A percentile compares a stretch with the other conserved stretches of the same genome.
phyloP scores from a whole-genome alignment of 805 yeast genomes.

The Metschnikowia kunwiensis region DNA sequence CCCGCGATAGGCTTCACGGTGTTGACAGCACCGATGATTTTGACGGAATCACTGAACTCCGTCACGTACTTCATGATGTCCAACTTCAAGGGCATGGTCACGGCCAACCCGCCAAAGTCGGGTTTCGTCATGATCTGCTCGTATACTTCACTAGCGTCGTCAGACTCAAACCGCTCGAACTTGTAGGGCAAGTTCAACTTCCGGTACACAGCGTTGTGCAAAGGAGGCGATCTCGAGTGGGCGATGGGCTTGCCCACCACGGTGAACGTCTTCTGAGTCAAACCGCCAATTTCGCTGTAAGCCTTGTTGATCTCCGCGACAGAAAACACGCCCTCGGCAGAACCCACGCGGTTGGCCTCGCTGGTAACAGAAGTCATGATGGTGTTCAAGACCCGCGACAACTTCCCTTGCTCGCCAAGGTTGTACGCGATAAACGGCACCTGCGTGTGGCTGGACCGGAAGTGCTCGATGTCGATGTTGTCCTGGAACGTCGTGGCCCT shows the following conservation, averaged over 20 bases:
- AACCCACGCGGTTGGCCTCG: constrained; percentile 56
- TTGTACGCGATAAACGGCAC: constrained; percentile 81
- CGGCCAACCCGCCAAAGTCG: constrained; percentile 87
- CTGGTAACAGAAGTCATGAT: constrained; percentile 85
- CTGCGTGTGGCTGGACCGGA: constrained; percentile 53
- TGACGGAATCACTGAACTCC: constrained; percentile 72
- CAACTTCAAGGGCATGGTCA: constrained; percentile 89
- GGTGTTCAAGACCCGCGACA: constrained; percentile 74
- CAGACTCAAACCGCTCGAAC: constrained; percentile 67
- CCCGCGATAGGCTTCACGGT: constrained; percentile 59
- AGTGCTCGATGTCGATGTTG: constrained; percentile 67
- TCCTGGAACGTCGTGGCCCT: constrained; percentile 62
- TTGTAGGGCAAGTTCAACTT: constrained; percentile 73
- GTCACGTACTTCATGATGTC: constrained; percentile 68
- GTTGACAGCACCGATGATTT: constrained; percentile 88
- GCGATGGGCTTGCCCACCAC: constrained; percentile 79
- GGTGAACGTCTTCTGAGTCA: constrained; percentile 54
- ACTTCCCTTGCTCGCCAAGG: constrained; percentile 71
- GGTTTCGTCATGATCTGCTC: constrained; percentile 46
- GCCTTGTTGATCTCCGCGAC: constrained; percentile 61
- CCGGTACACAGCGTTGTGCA: constrained; percentile 78
- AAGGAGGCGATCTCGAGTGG: constrained; percentile 85
- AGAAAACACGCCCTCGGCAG: constrained; percentile 79
- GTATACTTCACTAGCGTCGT: constrained; percentile 54
- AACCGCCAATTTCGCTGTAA: constrained; percentile 60